A percentile compares a stretch with the other conserved stretches of the same genome.
phyloP scores from a whole-genome alignment of 768 basidiomycete species.

The Naematelia aurantialba region DNA sequence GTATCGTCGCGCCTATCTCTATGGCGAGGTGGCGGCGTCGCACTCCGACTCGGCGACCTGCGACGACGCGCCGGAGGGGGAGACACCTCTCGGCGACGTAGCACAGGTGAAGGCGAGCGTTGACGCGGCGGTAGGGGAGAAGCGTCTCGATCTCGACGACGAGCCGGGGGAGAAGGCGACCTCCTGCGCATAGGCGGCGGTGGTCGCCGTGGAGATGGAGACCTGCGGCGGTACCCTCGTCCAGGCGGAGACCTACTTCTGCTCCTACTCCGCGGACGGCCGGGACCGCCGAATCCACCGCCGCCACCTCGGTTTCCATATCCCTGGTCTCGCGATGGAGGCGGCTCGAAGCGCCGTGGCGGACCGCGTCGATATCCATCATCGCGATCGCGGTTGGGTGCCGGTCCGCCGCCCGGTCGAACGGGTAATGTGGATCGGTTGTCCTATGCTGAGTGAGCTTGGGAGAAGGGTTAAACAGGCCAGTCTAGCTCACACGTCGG shows the following conservation, averaged over 20 bases:
- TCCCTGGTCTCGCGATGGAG: conserved; percentile 10
- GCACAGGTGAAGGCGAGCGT: not conserved
- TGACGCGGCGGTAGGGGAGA: conserved; percentile 10
- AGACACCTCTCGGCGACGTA: conserved; percentile 5
- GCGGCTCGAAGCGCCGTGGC: conserved; percentile 9
- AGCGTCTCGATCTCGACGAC: conserved; percentile 5
- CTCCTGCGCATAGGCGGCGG: conserved; percentile 22
- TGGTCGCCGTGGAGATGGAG: conserved; percentile 19
- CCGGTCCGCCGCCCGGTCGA: conserved; percentile 12
- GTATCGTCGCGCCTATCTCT: conserved; percentile 15
- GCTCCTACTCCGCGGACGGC: conserved; percentile 10
- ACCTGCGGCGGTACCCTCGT: conserved; percentile 17
- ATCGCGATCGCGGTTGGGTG: conserved; percentile 20
- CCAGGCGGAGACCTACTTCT: conserved; percentile 17
- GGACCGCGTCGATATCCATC: conserved; percentile 19
- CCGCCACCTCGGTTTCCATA: conserved; percentile 14
- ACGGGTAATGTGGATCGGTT: conserved; percentile 11
- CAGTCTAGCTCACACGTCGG: conserved; percentile 11
- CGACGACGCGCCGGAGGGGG: conserved; percentile 6
- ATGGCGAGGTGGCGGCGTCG: conserved; percentile 14
- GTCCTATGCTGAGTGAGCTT: conserved; percentile 7
- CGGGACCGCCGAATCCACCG: not conserved
- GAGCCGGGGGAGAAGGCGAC: conserved; percentile 16
- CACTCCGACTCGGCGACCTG: conserved; percentile 7
- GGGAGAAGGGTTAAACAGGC: not conserved